A percentile compares a stretch with the other conserved stretches of the same genome.
Conservation (phyloP, 192 early-diverging fungal genomes). For the Funneliformis geosporum region DNA sequence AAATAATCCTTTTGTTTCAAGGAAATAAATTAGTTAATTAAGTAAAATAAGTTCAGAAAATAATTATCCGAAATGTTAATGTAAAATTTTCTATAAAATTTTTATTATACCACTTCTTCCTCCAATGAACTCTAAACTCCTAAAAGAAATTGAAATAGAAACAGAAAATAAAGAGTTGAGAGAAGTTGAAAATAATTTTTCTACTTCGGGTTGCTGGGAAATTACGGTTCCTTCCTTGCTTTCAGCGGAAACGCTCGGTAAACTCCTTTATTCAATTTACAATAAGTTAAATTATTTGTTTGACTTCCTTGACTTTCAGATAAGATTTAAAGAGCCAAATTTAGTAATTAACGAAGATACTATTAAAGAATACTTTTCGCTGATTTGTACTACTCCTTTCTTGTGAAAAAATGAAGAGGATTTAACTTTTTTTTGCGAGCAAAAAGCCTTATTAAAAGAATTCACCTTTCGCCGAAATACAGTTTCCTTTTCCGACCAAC, state of each 20-base stretch:
- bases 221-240: too few species aligned
- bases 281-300: conserved; percentile 7
- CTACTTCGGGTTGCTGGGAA: too few species aligned
- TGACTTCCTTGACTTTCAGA: conserved; percentile 2
- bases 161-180: too few species aligned
- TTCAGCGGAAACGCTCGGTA: not conserved
- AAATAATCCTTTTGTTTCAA: conserved; percentile 19
- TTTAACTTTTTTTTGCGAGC: not conserved
- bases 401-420: not conserved
- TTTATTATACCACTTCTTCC: too few species aligned
- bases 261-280: not conserved
- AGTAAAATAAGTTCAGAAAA: too few species aligned
- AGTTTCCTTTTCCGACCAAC: not conserved
- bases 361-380: not conserved
- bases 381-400: not conserved
- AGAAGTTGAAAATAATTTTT: too few species aligned
- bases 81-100: too few species aligned
- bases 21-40: too few species aligned
- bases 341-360: not conserved
- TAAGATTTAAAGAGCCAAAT: not conserved
- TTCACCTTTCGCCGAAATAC: not conserved
- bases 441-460: not conserved
- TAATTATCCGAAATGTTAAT: too few species aligned
- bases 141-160: too few species aligned
- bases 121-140: too few species aligned